A percentile compares a stretch with the other conserved stretches of the same genome.
Evolutionary conservation across 768 basidiomycete species (phyloP).

Genomic region (Lentinula guzmanii): DNA sequence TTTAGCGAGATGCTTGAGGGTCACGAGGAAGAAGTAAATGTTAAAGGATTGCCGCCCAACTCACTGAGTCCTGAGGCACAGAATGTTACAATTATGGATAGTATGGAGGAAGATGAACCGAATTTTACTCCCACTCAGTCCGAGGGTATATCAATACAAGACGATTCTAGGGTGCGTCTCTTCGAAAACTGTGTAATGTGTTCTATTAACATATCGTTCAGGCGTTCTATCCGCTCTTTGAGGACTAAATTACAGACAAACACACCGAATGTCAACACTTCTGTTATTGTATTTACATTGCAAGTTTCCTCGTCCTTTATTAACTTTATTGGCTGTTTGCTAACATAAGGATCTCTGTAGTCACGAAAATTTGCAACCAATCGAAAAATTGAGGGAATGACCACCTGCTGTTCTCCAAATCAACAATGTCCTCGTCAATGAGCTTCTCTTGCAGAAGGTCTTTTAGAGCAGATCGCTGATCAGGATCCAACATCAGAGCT

Average conservation of each 20-base stretch:
- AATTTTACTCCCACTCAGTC: neutral
- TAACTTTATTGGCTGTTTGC: neutral
- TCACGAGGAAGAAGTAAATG: slow-evolving; percentile 48
- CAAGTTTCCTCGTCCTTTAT: too few relatives aligned
- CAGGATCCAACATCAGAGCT: neutral
- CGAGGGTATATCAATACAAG: neutral
- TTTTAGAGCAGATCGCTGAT: neutral
- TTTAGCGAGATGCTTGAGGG: slow-evolving; percentile 54
- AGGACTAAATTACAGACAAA: slow-evolving; percentile 29
- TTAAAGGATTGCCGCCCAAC: neutral
- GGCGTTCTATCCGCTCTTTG: slow-evolving; percentile 46
- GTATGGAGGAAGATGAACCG: slow-evolving; percentile 9
- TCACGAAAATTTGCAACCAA: slow-evolving; percentile 1
- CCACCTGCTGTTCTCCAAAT: neutral
- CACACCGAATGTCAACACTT: too few relatives aligned
- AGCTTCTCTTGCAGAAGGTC: neutral
- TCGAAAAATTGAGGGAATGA: neutral
- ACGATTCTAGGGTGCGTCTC: neutral
- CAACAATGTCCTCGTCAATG: neutral
- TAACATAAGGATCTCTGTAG: neutral
- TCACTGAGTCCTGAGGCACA: neutral
- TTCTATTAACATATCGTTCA: slow-evolving; percentile 12
- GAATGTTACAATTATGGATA: slow-evolving; percentile 10
- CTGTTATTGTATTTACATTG: too few relatives aligned
- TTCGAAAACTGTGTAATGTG: neutral